These are phyloP conservation scores for Backusella morwellensis DNA, from an alignment of 192 early-diverging fungal genomes.

Conservation along the genomic window DNA sequence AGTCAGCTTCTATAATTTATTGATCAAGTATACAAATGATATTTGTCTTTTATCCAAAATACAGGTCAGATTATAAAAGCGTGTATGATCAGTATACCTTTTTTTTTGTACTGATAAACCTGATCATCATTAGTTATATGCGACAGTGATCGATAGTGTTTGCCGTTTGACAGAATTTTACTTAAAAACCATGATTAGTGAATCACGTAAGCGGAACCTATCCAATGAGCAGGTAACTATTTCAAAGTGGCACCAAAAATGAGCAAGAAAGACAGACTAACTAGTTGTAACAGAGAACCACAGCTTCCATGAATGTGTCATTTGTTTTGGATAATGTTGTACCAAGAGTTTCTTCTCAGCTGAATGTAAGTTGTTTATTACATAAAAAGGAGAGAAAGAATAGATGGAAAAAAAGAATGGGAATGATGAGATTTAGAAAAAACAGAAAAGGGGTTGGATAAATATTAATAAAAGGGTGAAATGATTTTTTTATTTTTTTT, in stretches of 20 bases:
- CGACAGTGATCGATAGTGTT: constrained; percentile 63
- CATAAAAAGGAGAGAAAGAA: neutral
- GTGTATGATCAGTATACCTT: neutral
- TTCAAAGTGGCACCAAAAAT: neutral
- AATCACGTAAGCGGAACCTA: constrained; percentile 39
- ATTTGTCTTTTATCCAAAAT: constrained; percentile 67
- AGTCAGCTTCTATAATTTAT: constrained; percentile 62
- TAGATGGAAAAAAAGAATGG: constrained; percentile 1
- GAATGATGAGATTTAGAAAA: neutral
- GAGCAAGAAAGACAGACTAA: neutral
- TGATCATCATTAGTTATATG: constrained; percentile 55
- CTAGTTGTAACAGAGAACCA: constrained; percentile 26
- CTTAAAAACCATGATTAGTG: constrained; percentile 54
- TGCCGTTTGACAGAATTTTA: constrained; percentile 64
- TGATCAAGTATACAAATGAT: constrained; percentile 73
- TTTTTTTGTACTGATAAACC: neutral
- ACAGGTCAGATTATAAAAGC: constrained; percentile 42
- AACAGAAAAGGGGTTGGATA: neutral
- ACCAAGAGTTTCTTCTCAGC: constrained; percentile 54
- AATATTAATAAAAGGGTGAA: neutral
- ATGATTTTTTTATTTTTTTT: neutral
- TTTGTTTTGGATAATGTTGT: constrained; percentile 61
- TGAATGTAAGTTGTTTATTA: constrained; percentile 40
- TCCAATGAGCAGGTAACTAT: constrained; percentile 46
- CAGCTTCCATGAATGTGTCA: constrained; percentile 43